phyloP scores from a whole-genome alignment of 2,329 filamentous ascomycete species.

The Penicillium sp. region DNA sequence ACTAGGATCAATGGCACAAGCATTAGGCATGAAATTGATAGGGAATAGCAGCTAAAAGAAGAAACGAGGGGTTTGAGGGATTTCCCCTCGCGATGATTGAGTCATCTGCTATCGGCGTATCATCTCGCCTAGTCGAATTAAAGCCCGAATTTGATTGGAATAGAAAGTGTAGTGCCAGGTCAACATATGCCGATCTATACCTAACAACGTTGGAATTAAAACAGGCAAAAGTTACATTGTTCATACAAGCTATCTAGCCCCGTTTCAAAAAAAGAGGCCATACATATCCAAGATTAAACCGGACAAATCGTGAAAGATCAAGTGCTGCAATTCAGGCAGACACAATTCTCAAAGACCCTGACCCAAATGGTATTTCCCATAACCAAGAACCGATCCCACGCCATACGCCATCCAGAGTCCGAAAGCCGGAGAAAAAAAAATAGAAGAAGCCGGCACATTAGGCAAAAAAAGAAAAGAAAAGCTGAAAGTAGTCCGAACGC shows the following conservation, averaged over 20 bases:
- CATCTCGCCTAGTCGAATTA: not conserved
- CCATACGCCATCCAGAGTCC: constrained; percentile 22
- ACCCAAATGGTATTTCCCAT: constrained; percentile 23
- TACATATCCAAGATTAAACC: constrained; percentile 20
- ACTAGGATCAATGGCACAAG: not conserved
- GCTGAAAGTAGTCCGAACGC: constrained; percentile 20
- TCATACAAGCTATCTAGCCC: constrained; percentile 25
- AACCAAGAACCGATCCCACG: constrained; percentile 17
- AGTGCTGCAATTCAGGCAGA: constrained; percentile 13
- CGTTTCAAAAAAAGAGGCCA: not conserved
- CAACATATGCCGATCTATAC: not conserved
- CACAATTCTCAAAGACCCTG: constrained; percentile 11
- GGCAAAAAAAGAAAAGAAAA: constrained; percentile 9
- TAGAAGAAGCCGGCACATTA: constrained; percentile 10
- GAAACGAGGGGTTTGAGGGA: not conserved
- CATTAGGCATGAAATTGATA: not conserved
- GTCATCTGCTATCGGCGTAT: not conserved
- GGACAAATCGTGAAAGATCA: constrained; percentile 21
- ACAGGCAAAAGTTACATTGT: constrained; percentile 14
- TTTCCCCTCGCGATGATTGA: not conserved
- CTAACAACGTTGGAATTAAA: not conserved
- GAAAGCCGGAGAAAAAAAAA: not conserved
- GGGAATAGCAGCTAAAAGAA: not conserved
- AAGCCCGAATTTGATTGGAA: too few relatives aligned
- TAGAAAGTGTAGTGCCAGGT: not conserved